Conservation (phyloP, 2,329 filamentous ascomycete genomes). For the Colletotrichum euphorbiae region DNA sequence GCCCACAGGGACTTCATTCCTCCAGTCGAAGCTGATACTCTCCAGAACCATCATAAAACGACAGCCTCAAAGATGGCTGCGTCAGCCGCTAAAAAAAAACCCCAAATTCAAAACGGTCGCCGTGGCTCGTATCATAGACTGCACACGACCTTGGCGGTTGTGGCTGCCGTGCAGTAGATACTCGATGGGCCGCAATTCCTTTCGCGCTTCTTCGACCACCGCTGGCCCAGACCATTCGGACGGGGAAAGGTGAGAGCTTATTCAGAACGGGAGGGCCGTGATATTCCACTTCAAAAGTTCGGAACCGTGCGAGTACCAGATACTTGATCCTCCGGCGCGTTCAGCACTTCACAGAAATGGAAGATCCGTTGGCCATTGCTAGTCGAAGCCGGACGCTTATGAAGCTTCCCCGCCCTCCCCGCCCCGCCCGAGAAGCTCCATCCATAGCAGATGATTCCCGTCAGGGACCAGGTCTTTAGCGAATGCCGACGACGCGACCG, state of each 20-base stretch:
- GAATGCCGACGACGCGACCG: neutral
- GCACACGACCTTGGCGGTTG: neutral
- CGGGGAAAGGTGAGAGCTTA: slow-evolving; percentile 6
- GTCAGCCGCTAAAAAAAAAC: neutral
- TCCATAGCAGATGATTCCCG: neutral
- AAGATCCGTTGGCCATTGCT: no score
- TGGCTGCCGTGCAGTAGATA: neutral
- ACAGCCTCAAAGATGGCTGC: neutral
- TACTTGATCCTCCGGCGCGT: neutral
- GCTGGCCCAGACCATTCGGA: neutral
- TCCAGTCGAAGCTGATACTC: no score
- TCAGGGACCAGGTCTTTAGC: slow-evolving; percentile 1
- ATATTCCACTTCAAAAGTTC: neutral
- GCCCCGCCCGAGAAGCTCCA: neutral
- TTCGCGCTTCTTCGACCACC: neutral
- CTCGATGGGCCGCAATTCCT: neutral
- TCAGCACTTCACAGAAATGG: neutral
- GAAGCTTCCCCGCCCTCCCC: no score
- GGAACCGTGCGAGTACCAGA: no score
- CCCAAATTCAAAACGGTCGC: no score
- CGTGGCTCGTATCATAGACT: neutral
- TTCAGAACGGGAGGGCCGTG: neutral
- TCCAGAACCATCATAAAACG: no score
- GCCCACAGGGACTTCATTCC: no score
- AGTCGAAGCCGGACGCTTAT: no score